These are phyloP conservation scores for Tuber magnatum DNA, from an alignment of 495 filamentous ascomycete species.

Conservation along the genomic window DNA sequence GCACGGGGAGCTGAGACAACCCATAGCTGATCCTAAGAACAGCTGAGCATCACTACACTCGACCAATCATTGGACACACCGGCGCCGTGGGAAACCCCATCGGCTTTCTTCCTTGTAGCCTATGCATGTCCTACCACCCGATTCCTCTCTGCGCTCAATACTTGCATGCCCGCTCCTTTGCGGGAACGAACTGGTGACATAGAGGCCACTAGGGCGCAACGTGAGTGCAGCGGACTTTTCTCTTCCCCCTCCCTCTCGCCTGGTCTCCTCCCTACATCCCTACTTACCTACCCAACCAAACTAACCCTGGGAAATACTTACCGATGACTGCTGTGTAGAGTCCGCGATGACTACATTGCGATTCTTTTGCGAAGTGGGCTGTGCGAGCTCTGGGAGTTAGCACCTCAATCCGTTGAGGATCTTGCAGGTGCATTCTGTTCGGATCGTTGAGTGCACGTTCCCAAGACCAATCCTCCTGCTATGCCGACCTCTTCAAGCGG, in stretches of 20 bases:
- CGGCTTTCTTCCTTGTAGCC: neutral
- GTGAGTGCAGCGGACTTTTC: slow-evolving; percentile 15
- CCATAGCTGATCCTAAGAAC: slow-evolving; percentile 4
- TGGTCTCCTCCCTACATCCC: neutral
- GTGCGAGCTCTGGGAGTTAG: slow-evolving; percentile 22
- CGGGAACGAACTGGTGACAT: slow-evolving; percentile 9
- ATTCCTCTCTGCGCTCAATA: neutral
- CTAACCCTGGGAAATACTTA: slow-evolving; percentile 18
- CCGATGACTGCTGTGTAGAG: slow-evolving; percentile 35
- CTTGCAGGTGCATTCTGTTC: slow-evolving; percentile 5
- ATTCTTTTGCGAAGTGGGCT: slow-evolving; percentile 30
- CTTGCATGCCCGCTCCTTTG: neutral
- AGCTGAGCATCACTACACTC: neutral
- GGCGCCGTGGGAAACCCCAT: neutral
- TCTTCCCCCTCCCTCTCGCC: neutral
- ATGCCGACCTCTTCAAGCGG: neutral
- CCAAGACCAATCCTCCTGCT: neutral
- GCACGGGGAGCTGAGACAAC: neutral
- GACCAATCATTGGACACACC: neutral
- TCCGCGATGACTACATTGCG: slow-evolving; percentile 23
- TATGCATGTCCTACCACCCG: slow-evolving; percentile 14
- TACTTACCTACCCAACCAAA: slow-evolving; percentile 2
- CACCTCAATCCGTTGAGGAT: neutral
- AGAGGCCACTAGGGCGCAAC: slow-evolving; percentile 14
- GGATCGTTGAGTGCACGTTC: slow-evolving; percentile 30